Evolutionary conservation across 169 alveolate species (phyloP).

Genomic region (Amoebophrya sp.): DNA sequence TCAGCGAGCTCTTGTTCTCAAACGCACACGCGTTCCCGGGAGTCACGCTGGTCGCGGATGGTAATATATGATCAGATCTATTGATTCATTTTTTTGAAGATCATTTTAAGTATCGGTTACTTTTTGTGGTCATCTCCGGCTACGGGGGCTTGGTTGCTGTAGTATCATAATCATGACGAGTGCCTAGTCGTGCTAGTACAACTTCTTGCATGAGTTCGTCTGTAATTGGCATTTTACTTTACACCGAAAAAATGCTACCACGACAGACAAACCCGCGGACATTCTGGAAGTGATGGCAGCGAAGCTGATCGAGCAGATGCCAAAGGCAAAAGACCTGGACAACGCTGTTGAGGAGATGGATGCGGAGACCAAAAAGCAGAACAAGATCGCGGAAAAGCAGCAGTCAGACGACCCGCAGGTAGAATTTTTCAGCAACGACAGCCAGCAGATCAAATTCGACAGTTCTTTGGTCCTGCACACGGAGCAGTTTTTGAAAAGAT

Average conservation of each 20-base stretch:
- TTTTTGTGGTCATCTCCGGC: not conserved
- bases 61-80: not conserved
- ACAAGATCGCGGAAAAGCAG: slow-evolving; percentile 39
- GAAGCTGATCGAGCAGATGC: slow-evolving; percentile 24
- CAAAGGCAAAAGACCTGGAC: slow-evolving; percentile 33
- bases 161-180: not conserved
- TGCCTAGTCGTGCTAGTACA: not conserved
- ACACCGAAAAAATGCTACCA: no score
- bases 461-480: slow-evolving; percentile 29
- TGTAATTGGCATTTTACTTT: no score
- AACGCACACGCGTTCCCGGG: slow-evolving; percentile 48
- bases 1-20: slow-evolving; percentile 42
- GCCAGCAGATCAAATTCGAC: not conserved
- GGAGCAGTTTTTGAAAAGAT: slow-evolving; percentile 46
- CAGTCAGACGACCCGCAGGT: not conserved
- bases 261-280: slow-evolving; percentile 5
- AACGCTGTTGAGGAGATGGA: slow-evolving; percentile 36
- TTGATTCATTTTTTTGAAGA: not conserved
- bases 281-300: slow-evolving; percentile 33
- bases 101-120: not conserved
- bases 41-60: not conserved
- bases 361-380: slow-evolving; percentile 43
- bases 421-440: not conserved
- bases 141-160: not conserved
- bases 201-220: no score